A percentile compares a stretch with the other conserved stretches of the same genome.
These are phyloP conservation scores for Komagataella pastoris DNA, from an alignment of 805 yeast species.

Conservation along the genomic window DNA sequence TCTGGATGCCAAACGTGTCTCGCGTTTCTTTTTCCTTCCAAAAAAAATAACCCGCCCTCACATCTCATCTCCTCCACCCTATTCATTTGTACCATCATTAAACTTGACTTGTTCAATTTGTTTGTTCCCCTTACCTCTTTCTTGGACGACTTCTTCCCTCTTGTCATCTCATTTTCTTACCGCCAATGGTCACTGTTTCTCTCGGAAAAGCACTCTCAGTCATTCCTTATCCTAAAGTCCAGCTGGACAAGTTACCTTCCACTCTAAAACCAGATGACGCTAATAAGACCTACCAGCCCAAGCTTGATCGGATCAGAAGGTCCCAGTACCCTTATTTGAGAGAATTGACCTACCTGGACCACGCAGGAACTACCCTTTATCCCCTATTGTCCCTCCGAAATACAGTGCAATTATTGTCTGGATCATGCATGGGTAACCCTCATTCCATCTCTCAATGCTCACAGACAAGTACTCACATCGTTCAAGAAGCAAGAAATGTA, in stretches of 20 bases:
- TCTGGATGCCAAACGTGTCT: neutral
- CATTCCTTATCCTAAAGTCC: neutral
- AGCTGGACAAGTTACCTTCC: neutral
- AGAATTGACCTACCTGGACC: constrained; percentile 20
- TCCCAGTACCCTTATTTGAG: neutral
- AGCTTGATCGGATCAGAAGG: neutral
- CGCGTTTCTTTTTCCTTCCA: neutral
- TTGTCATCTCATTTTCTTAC: neutral
- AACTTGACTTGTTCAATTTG: neutral
- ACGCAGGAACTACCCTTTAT: constrained; percentile 27
- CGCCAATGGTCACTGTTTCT: neutral
- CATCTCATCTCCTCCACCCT: neutral
- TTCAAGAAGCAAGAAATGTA: constrained; percentile 14
- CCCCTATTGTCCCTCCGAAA: constrained; percentile 14
- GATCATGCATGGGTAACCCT: constrained; percentile 22
- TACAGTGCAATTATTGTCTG: constrained; percentile 11
- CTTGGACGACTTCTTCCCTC: neutral
- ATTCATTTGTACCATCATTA: neutral
- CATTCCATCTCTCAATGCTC: constrained; percentile 26
- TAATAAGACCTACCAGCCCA: neutral
- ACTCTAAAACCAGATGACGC: neutral
- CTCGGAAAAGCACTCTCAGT: neutral
- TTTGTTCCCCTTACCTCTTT: neutral
- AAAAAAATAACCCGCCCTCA: neutral
- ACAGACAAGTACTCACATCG: constrained; percentile 10